Evolutionary conservation across 441 rosid species (phyloP), one percentile per base, ranked within the genome.

Genomic region (Eruca vesicaria): DNA sequence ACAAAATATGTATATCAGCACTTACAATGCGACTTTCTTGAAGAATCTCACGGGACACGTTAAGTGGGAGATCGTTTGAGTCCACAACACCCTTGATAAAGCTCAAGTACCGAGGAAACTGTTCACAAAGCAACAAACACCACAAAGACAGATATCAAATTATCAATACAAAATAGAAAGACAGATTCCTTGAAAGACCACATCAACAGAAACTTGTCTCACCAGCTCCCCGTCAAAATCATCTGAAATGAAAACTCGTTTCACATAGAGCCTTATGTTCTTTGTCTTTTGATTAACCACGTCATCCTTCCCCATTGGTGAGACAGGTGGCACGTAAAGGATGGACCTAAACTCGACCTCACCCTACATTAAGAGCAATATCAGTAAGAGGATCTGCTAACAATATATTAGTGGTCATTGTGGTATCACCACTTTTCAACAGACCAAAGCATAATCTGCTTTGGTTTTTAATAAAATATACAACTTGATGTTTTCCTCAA

Each of bases 181-280:
- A 36, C 33, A 31, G 32, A 32, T 31, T 41, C 58, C 23, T 60
- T 28, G 14, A 72, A n/a, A 67, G 28, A 57, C 56, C 32, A 50
- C 7, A 28, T n/a, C 18, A 59, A 58, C 12, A 19, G 35, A 21
- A 57, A 19, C 14, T 26, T 21, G 52, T 14, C 90, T 86, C 79
- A 95, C 99, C 94, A 95, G 81, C 78, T 95, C 99, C 35, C 98
- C 99, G 76, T 95, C 99, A 73, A 95, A 95, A 82, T 95, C 98
- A 80, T 95, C 96, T 26, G 99, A 95, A 81, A 92, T 95, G 82
- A 92, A 92, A 63, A 91, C 98, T 82, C 98, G 84, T 79, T 95
- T 95, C 7, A 95, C 99, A 74, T 90, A 88, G 20, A 95, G 96
- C 87, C 98, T 91, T 75, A 92, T 92, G 77, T 92, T 95, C 84